Percentiles rank a stretch among this genome's conserved stretches.
These are phyloP conservation scores for Lithospermum erythrorhizon DNA, from an alignment of 257 asterid species.

Conservation along the genomic window DNA sequence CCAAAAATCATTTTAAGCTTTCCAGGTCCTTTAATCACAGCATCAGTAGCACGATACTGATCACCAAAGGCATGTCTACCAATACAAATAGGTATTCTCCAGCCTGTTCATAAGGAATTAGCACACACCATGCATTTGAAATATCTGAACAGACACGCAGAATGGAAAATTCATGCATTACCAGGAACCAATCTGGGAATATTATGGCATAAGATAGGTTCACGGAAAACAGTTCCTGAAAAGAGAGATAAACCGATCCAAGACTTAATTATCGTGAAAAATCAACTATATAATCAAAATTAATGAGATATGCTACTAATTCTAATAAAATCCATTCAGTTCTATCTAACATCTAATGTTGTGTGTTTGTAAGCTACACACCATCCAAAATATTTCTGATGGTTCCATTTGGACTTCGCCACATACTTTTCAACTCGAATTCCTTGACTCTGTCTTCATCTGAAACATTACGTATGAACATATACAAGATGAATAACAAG, in stretches of 20 bases:
- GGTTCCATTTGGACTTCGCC: slow-evolving; percentile 96
- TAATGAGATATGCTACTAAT: not conserved
- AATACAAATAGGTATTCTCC: slow-evolving; percentile 89
- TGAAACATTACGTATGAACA: slow-evolving; percentile 17
- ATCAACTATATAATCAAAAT: not conserved
- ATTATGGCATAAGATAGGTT: slow-evolving; percentile 75
- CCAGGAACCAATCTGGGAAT: slow-evolving; percentile 81
- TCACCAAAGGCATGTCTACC: slow-evolving; percentile 97
- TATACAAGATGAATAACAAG: not conserved
- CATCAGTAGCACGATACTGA: slow-evolving; percentile 85
- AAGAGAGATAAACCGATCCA: slow-evolving; percentile 3
- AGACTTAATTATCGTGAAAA: not conserved
- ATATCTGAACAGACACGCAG: slow-evolving; percentile 9
- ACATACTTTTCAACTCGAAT: slow-evolving; percentile 75
- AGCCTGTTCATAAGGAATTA: slow-evolving; percentile 41
- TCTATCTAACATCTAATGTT: not conserved
- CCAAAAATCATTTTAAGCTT: slow-evolving; percentile 89
- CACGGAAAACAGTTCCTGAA: slow-evolving; percentile 87
- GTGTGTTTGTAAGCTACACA: slow-evolving; percentile 12
- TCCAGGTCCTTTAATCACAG: slow-evolving; percentile 65
- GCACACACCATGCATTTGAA: slow-evolving; percentile 7
- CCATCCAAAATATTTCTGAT: slow-evolving; percentile 83
- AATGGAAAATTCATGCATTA: slow-evolving; percentile 22
- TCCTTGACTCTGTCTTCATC: slow-evolving; percentile 86
- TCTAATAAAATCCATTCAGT: too few relatives aligned